These are phyloP conservation scores for Ilyonectria destructans DNA, from an alignment of 2,329 filamentous ascomycete species.

Conservation along the genomic window DNA sequence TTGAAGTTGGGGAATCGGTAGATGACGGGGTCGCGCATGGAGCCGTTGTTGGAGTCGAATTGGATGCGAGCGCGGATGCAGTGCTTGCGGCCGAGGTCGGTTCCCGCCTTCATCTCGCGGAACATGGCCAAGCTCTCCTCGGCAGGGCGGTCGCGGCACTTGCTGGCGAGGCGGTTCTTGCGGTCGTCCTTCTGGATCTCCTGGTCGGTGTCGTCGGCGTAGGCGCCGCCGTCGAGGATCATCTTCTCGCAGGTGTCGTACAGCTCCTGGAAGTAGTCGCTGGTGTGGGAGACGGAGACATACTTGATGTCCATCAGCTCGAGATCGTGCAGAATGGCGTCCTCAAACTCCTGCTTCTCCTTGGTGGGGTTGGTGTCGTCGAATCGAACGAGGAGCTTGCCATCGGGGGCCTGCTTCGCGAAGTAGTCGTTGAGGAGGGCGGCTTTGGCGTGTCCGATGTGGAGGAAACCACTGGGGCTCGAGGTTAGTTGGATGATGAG, in stretches of 20 bases:
- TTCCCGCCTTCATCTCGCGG: conserved; percentile 93
- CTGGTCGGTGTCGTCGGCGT: conserved; percentile 94
- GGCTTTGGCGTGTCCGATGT: conserved; percentile 96
- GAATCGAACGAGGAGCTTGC: conserved; percentile 91
- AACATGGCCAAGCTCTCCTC: conserved; percentile 92
- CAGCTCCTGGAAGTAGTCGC: conserved; percentile 94
- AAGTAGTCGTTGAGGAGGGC: conserved; percentile 97
- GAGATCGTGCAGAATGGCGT: conserved; percentile 93
- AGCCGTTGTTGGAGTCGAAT: conserved; percentile 93
- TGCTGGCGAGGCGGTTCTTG: conserved; percentile 86
- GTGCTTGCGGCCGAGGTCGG: conserved; percentile 84
- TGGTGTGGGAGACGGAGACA: conserved; percentile 90
- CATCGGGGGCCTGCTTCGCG: conserved; percentile 92
- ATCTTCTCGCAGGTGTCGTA: conserved; percentile 89
- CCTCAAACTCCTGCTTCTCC: conserved; percentile 97
- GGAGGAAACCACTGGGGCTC: conserved; percentile 79
- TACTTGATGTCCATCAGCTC: conserved; percentile 93
- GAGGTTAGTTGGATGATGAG: conserved; percentile 37
- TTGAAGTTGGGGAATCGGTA: conserved; percentile 87
- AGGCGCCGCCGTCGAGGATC: conserved; percentile 90
- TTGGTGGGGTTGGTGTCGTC: conserved; percentile 98
- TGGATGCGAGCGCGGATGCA: conserved; percentile 97
- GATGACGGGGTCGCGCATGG: conserved; percentile 96
- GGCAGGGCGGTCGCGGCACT: conserved; percentile 81
- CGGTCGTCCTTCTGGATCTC: conserved; percentile 90